A percentile compares a stretch with the other conserved stretches of the same genome.
Evolutionary conservation across 257 asterid genomes (phyloP).

Genomic region (Lycium ferocissimum): DNA sequence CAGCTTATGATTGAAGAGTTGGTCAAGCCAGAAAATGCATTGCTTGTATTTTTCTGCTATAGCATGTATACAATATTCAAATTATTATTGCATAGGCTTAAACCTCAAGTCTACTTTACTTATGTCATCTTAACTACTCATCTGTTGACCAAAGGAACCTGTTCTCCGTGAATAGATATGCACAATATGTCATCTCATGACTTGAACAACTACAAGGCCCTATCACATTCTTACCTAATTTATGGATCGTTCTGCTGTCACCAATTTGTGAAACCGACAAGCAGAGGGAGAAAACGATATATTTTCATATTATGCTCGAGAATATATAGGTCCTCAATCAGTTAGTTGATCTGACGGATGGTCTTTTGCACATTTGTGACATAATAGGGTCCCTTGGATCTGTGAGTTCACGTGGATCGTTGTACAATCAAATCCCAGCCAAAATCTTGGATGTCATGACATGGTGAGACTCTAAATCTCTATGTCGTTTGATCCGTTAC

Average conservation of each 20-base stretch:
- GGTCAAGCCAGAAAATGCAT: background rate
- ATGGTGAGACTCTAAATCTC: slow-evolving; percentile 64
- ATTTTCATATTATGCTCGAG: background rate
- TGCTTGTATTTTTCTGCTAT: background rate
- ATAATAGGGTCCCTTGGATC: slow-evolving; percentile 85
- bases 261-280: slow-evolving; percentile 17
- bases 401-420: slow-evolving; percentile 76
- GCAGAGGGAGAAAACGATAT: slow-evolving; percentile 11
- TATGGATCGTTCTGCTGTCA: slow-evolving; percentile 9
- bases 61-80: slow-evolving; percentile 9
- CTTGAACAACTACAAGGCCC: background rate
- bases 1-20: background rate
- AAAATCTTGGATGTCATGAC: slow-evolving; percentile 52
- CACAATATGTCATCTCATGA: slow-evolving; percentile 16
- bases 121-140: too few relatives aligned
- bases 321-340: background rate
- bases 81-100: slow-evolving; percentile 20
- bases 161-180: background rate
- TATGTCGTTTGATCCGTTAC: slow-evolving; percentile 18
- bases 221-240: slow-evolving; percentile 5
- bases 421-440: slow-evolving; percentile 58
- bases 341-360: slow-evolving; percentile 16
- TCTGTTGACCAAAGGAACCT: background rate
- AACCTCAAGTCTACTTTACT: too few relatives aligned
- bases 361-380: slow-evolving; percentile 32